These are phyloP conservation scores for Eurotiales sp. DNA, from an alignment of 2,329 filamentous ascomycete genomes.

Conservation along the genomic window DNA sequence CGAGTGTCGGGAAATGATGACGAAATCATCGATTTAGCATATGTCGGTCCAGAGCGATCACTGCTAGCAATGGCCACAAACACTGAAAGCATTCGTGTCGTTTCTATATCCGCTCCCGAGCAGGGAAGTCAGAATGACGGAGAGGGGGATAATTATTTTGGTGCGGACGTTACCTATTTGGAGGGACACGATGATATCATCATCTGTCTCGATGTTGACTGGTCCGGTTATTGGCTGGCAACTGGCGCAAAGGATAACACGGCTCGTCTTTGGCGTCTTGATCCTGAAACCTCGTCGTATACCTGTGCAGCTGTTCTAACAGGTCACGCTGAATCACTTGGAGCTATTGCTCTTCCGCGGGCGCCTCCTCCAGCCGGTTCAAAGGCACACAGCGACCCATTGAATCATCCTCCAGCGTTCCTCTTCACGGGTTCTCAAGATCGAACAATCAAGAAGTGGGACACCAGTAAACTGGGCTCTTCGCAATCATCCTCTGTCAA, in stretches of 20 bases:
- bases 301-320: conserved; percentile 78
- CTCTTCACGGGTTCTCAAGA: conserved; percentile 92
- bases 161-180: conserved; percentile 79
- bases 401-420: conserved; percentile 76
- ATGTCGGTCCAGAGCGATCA: conserved; percentile 74
- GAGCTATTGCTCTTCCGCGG: conserved; percentile 80
- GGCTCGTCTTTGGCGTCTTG: conserved; percentile 83
- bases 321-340: conserved; percentile 90
- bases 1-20: conserved; percentile 95
- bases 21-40: conserved; percentile 92
- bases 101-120: conserved; percentile 58
- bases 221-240: conserved; percentile 94
- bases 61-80: conserved; percentile 90
- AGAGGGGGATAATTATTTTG: conserved; percentile 62
- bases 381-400: conserved; percentile 66
- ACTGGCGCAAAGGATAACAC: conserved; percentile 97
- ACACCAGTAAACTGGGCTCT: conserved; percentile 63
- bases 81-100: conserved; percentile 83
- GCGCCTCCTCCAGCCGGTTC: conserved; percentile 64
- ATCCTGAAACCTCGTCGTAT: conserved; percentile 69
- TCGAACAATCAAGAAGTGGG: conserved; percentile 92
- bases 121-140: conserved; percentile 29
- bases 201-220: conserved; percentile 89
- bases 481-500: conserved; percentile 39
- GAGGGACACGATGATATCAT: conserved; percentile 94